Conservation (phyloP, 129 eudicot species). For the Oenanthe sinensis region DNA sequence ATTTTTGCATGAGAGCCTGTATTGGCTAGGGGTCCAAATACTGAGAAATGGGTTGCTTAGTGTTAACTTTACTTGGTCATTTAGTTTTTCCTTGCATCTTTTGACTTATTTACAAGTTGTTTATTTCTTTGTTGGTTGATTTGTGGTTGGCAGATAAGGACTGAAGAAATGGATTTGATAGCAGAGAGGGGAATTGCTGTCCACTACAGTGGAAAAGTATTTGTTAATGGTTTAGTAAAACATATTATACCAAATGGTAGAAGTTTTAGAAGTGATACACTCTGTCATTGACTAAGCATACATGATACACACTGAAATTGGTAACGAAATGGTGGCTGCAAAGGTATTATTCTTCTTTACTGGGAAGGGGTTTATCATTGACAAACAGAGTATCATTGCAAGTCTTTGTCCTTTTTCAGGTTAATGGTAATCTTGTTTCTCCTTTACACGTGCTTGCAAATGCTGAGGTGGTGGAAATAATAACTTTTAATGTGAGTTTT, state of each 20-base stretch:
- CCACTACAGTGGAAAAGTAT: slow-evolving; percentile 80
- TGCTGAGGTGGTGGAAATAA: slow-evolving; percentile 94
- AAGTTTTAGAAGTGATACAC: slow-evolving; percentile 53
- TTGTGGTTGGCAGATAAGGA: slow-evolving; percentile 75
- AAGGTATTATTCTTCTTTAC: slow-evolving; percentile 36
- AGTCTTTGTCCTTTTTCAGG: slow-evolving; percentile 44
- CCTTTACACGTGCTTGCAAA: slow-evolving; percentile 84
- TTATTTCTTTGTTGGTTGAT: neutral
- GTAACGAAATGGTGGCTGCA: slow-evolving; percentile 97
- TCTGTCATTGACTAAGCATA: slow-evolving; percentile 91
- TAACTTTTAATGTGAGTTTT: slow-evolving; percentile 68
- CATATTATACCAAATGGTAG: slow-evolving; percentile 50
- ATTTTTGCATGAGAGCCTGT: slow-evolving; percentile 95
- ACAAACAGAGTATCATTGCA: slow-evolving; percentile 10
- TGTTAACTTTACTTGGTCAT: neutral
- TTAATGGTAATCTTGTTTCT: slow-evolving; percentile 86
- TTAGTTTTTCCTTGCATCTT: neutral
- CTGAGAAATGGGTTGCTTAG: neutral
- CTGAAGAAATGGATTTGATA: slow-evolving; percentile 96
- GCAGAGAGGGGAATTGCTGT: slow-evolving; percentile 98
- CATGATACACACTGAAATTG: slow-evolving; percentile 89
- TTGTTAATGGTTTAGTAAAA: slow-evolving; percentile 62
- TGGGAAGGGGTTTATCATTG: slow-evolving; percentile 10
- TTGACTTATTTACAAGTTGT: neutral
- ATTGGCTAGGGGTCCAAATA: slow-evolving; percentile 93